Conservation (phyloP, 139 green algal species). For the Coelastrella sp. region DNA sequence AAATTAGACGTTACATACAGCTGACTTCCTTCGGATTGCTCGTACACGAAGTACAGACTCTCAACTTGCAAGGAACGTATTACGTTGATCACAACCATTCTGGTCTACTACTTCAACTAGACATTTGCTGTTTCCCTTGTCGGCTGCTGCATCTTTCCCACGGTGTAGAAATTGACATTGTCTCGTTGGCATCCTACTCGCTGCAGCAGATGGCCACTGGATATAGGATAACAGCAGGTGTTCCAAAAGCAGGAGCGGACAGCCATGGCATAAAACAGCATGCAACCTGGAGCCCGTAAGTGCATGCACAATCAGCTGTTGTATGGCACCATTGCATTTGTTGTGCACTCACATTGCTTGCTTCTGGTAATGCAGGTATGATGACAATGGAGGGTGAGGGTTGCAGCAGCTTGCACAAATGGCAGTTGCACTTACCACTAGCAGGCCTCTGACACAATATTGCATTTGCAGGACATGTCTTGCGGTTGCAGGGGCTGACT, state of each 20-base stretch:
- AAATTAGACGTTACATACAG: no score
- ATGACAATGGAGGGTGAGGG: constrained; percentile 81
- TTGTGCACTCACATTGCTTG: no score
- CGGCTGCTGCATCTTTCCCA: neutral
- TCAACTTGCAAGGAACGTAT: neutral
- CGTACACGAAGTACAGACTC: no score
- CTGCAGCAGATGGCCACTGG: constrained; percentile 18
- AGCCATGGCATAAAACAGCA: constrained; percentile 56
- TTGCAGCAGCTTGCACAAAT: neutral
- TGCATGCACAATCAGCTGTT: constrained; percentile 21
- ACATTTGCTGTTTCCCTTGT: neutral
- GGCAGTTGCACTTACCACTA: no score
- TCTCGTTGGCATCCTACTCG: no score
- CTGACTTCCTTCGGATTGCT: no score
- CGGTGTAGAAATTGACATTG: no score
- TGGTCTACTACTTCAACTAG: neutral
- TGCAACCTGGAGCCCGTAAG: constrained; percentile 75
- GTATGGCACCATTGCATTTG: no score
- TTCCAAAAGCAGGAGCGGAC: constrained; percentile 43
- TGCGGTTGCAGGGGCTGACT: constrained; percentile 95
- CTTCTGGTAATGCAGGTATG: constrained; percentile 66
- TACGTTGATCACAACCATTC: neutral
- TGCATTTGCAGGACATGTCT: constrained; percentile 79
- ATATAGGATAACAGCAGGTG: constrained; percentile 26
- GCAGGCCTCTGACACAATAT: no score